Base-by-base conservation (phyloP, 2,329 filamentous ascomycete species). In the Nothopassalora personata region DNA sequence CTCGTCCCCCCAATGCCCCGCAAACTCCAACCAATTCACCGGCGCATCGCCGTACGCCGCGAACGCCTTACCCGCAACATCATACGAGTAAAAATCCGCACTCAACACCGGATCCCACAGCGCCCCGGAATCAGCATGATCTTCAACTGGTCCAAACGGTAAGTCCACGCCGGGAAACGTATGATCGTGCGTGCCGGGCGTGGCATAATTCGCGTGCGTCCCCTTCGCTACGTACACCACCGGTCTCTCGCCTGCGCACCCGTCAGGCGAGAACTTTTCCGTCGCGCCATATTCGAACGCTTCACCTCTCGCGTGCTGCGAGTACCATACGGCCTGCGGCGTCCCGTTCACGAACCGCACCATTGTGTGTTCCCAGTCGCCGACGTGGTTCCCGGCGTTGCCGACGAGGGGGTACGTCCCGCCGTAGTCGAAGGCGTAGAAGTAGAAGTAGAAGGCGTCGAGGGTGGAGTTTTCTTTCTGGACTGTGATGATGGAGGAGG, bases 361-460 rank as follows among this genome's bases (percentile, higher is more conserved):
- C 83, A 86, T 86, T 56, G 81, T 85, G 70, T 87, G 84, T 68
- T 87, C 85, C 84, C 80, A 81, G 45, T 68, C 61, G 8, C 85
- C 86, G 31, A 88, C 81, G 68, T 88, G 86, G 68, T 86, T 79
- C 10, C 76, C 77, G 66, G 67, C 56, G 48, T 66, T 71, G 9
- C 62, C 67, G 31, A 49, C 57, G 53, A 69, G 54, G 53, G 68
- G 54, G 56, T 71, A 70, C 11, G 50, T 23, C 31, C 82, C 81
- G 15, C 82, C 83, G 64, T 78, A 78, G 63, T 84, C 81, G 69
- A 79, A 83, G 23, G 81, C 78, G 60, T 66, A 66, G 65, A 85
- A 86, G 66, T 84, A 86, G 69, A 86, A 83, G 71, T 85, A 86
- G 66, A 85, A 87, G 0, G 79, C 83, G 72, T 86, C 83, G 2